Evolutionary conservation across 345 rosid genomes (phyloP).

Genomic region (Hibiscus tridactylites): DNA sequence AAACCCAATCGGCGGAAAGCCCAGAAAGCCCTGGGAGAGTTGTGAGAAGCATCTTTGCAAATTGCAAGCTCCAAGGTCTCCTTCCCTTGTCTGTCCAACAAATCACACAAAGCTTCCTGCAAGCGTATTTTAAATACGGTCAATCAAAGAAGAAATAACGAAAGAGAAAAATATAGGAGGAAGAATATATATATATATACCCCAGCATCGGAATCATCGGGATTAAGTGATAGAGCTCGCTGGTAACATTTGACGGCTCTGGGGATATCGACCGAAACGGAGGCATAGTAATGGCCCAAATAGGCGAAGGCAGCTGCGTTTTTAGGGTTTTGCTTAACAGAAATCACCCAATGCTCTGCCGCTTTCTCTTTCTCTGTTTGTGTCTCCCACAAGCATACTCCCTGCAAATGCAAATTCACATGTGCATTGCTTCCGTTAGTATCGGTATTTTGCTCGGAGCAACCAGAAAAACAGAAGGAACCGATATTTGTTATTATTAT

Average conservation of each 20-base stretch:
- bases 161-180: background rate
- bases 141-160: background rate
- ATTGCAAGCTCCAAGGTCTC: constrained; percentile 61
- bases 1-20: constrained; percentile 79
- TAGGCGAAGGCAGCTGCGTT: constrained; percentile 62
- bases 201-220: constrained; percentile 67
- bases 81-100: constrained; percentile 63
- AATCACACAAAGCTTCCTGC: constrained; percentile 72
- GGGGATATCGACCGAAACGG: constrained; percentile 36
- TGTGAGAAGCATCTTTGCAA: constrained; percentile 68
- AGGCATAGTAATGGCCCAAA: constrained; percentile 67
- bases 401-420: constrained; percentile 36
- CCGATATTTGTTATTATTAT: background rate
- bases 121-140: background rate
- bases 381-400: constrained; percentile 53
- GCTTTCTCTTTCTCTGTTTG: constrained; percentile 44
- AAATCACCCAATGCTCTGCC: constrained; percentile 61
- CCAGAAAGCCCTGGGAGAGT: constrained; percentile 94
- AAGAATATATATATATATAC: constrained; percentile 7
- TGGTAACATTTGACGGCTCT: constrained; percentile 92
- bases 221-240: constrained; percentile 58
- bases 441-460: background rate
- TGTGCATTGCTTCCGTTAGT: background rate
- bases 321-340: constrained; percentile 63
- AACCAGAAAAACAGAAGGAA: background rate